These are phyloP conservation scores for Cyamopsis tetragonoloba DNA, from an alignment of 306 rosid genomes.

Conservation along the genomic window DNA sequence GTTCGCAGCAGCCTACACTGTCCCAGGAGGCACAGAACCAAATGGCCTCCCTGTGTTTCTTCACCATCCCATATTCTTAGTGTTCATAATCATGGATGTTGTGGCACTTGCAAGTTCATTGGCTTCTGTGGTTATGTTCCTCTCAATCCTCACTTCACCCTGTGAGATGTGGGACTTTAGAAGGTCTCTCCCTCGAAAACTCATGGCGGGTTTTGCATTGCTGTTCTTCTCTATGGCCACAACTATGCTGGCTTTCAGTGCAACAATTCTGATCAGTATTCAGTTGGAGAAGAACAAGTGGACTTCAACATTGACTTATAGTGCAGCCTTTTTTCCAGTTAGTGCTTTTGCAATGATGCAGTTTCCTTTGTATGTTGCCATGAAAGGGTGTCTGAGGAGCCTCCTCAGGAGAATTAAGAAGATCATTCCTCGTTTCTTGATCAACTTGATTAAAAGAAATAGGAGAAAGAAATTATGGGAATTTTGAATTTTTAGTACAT, in stretches of 20 bases:
- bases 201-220: conserved; percentile 32
- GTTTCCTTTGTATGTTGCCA: conserved; percentile 31
- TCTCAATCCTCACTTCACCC: conserved; percentile 40
- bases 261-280: conserved; percentile 32
- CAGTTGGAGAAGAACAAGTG: conserved; percentile 20
- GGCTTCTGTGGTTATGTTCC: conserved; percentile 36
- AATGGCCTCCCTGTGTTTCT: conserved; percentile 30
- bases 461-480: background rate
- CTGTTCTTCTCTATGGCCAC: conserved; percentile 45
- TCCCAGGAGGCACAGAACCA: conserved; percentile 35
- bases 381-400: background rate
- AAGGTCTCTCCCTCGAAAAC: conserved; percentile 30
- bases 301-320: conserved; percentile 30
- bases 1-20: conserved; percentile 36
- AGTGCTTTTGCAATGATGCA: conserved; percentile 31
- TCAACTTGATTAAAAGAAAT: background rate
- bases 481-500: background rate
- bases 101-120: conserved; percentile 32
- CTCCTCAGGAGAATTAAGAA: conserved; percentile 4
- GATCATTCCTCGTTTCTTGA: conserved; percentile 29
- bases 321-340: conserved; percentile 34
- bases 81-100: conserved; percentile 34
- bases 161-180: conserved; percentile 41
- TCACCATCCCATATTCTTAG: conserved; percentile 25
- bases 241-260: conserved; percentile 31